Conservation (phyloP, 176 grass and related monocot genomes). For the Zoysia pacifica region DNA sequence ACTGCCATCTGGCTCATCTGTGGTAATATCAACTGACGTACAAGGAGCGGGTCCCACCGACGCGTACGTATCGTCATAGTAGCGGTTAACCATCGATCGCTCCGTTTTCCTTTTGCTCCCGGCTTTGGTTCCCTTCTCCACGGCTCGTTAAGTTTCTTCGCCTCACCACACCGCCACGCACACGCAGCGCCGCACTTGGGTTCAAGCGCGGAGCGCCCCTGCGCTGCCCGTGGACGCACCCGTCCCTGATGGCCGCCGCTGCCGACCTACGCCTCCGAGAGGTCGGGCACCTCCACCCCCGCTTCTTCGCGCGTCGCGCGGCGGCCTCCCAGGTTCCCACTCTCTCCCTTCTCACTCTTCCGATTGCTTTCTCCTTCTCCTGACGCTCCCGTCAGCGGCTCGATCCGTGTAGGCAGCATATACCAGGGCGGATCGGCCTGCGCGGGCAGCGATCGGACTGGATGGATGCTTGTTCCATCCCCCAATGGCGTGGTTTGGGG, state of each 20-base stretch:
- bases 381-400: not conserved
- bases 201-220: conserved; percentile 10
- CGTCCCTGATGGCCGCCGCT: not conserved
- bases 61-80: too few species aligned
- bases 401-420: not conserved
- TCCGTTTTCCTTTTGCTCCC: too few species aligned
- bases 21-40: too few species aligned
- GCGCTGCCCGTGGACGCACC: conserved; percentile 41
- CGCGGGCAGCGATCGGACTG: conserved; percentile 7
- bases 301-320: conserved; percentile 32
- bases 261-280: conserved; percentile 68
- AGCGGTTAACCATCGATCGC: too few species aligned
- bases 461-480: not conserved
- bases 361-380: too few species aligned
- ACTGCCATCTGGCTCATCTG: too few species aligned
- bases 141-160: not conserved
- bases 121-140: too few species aligned
- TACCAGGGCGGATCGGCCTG: conserved; percentile 7
- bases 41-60: too few species aligned
- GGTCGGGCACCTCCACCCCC: conserved; percentile 55
- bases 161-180: too few species aligned
- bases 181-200: not conserved
- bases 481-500: not conserved
- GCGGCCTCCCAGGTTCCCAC: conserved; percentile 62
- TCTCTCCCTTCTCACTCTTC: not conserved